phyloP scores from a whole-genome alignment of 306 rosid genomes.

The Arachis stenosperma region DNA sequence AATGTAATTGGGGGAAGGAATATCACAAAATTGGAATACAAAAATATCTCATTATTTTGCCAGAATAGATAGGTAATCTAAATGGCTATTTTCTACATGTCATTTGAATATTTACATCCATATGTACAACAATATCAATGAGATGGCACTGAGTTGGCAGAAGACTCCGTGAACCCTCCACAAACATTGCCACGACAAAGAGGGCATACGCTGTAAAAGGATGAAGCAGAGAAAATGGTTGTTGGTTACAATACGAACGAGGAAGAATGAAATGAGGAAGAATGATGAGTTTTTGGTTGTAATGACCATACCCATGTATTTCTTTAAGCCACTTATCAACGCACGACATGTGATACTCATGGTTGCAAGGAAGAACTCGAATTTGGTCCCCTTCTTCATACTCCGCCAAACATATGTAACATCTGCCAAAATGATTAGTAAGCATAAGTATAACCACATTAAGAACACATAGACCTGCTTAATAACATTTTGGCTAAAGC shows the following conservation, averaged over 20 bases:
- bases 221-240: neutral
- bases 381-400: conserved; percentile 94
- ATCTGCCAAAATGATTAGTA: conserved; percentile 51
- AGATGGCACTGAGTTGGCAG: conserved; percentile 56
- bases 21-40: conserved; percentile 13
- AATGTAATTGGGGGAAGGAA: neutral
- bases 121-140: conserved; percentile 53
- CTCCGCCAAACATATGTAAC: conserved; percentile 94
- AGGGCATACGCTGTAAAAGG: conserved; percentile 80
- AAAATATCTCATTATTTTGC: conserved; percentile 17
- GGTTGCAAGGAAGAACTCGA: conserved; percentile 91
- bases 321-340: conserved; percentile 99
- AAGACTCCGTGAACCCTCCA: conserved; percentile 57
- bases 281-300: neutral
- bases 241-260: conserved; percentile 10
- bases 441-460: conserved; percentile 1
- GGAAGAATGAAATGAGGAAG: conserved; percentile 13
- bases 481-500: neutral
- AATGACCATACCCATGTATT: conserved; percentile 78
- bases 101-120: conserved; percentile 52
- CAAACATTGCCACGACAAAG: conserved; percentile 95
- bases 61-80: neutral
- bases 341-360: conserved; percentile 88
- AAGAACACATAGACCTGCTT: neutral
- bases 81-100: conserved; percentile 27